Evolutionary conservation across 2,329 filamentous ascomycete genomes (phyloP), one percentile per base, ranked within the genome.

Genomic region (Talaromyces amestolkiae): DNA sequence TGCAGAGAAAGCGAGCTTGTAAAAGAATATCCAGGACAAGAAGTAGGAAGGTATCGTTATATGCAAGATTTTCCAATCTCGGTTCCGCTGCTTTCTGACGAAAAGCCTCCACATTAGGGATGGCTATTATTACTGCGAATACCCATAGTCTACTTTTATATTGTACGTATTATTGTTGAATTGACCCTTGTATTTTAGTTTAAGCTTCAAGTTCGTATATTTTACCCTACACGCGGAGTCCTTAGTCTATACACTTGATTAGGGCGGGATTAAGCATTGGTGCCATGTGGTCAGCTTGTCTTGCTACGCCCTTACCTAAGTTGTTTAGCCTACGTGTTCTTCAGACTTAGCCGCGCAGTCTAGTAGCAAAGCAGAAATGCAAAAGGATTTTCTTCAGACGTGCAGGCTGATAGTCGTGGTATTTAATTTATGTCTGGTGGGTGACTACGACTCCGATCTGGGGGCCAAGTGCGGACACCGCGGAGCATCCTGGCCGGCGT

Each of bases 1-100:
- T 54, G 72, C 72, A 33, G 74, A 75, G 3, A 72, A 70, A 47
- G 71, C 76, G 11, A 77, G 75, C 63, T 66, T 67, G 43, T 67
- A 65, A 45, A 61, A 59, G 35, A 37, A 5, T 6, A 31, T 19
- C 3, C 6, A 56, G 31, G 17, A 7, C 5, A 13, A 22, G 37
- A 24, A 9, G 33, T 37, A 19, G 31, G 33, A 15, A 24, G 53
- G 22, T 13, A 31, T 56, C n/a, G 33, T 37, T 56, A 24, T 56
- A 22, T 56, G 11, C 53, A 37, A 39, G 33, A 39, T 56, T 37
- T 39, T 39, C 6, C 9, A 56, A 37, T 22, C 6, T 24, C 10
- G 5, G 51, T 39, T 56, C n/a, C 19, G 11, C 11, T 39, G 11
- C 31, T 22, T 56, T 35, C 13, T 35, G 31, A 31, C n/a, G 51